These are phyloP conservation scores for Massarina eburnea DNA, from an alignment of 2,329 filamentous ascomycete species.

Conservation along the genomic window DNA sequence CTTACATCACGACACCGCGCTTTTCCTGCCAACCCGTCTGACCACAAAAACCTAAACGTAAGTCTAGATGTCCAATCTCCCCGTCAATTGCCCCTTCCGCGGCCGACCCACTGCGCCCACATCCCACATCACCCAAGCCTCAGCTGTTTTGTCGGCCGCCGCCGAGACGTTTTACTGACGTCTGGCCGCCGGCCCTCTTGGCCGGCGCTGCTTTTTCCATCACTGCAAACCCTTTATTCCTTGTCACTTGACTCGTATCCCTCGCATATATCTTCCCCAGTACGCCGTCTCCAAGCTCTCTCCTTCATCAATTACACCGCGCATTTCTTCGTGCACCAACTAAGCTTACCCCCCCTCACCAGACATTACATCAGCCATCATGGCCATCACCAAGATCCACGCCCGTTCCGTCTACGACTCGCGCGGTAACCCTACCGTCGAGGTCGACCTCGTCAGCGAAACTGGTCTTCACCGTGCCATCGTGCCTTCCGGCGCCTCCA, in stretches of 20 bases:
- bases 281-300: conserved; percentile 10
- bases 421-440: conserved; percentile 95
- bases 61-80: conserved; percentile 34
- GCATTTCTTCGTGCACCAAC: conserved; percentile 8
- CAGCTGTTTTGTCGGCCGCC: conserved; percentile 9
- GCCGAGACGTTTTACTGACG: conserved; percentile 21
- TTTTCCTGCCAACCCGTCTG: conserved; percentile 16
- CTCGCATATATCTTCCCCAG: conserved; percentile 26
- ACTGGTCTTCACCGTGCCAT: conserved; percentile 96
- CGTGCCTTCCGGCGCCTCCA: conserved; percentile 94
- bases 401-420: conserved; percentile 92
- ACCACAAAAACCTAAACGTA: conserved; percentile 31
- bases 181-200: conserved; percentile 17
- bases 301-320: conserved; percentile 26
- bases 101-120: conserved; percentile 34
- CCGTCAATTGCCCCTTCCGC: conserved; percentile 34
- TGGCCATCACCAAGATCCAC: conserved; percentile 67
- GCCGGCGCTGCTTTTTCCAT: conserved; percentile 32
- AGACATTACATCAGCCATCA: conserved; percentile 53
- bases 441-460: conserved; percentile 96
- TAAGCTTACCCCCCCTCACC: conserved; percentile 16
- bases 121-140: conserved; percentile 9
- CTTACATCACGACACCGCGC: conserved; percentile 25
- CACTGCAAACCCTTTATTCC: conserved; percentile 18
- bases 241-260: conserved; percentile 17